These are phyloP conservation scores for Apiospora koreana DNA, from an alignment of 2,329 filamentous ascomycete species.

Conservation along the genomic window DNA sequence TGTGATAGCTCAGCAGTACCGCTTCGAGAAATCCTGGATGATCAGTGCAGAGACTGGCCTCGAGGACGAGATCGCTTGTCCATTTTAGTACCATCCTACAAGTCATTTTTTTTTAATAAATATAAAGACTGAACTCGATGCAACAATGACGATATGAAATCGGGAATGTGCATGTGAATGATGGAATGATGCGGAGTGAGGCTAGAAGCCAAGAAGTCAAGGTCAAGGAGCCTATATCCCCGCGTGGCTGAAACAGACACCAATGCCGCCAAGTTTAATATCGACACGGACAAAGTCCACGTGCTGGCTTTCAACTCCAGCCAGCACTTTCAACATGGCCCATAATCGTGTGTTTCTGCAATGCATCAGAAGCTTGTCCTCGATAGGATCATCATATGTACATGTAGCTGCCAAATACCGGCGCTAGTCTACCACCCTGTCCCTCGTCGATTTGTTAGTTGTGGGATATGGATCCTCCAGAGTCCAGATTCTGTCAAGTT, in stretches of 20 bases:
- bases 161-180: not conserved
- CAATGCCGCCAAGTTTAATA: not conserved
- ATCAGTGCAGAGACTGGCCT: conserved; percentile 26
- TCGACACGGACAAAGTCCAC: not conserved
- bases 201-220: not conserved
- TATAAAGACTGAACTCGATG: not conserved
- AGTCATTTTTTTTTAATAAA: too few relatives aligned
- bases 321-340: too few relatives aligned
- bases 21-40: conserved; percentile 44
- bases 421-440: not conserved
- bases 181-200: not conserved
- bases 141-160: not conserved
- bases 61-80: too few relatives aligned
- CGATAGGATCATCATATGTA: not conserved
- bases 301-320: too few relatives aligned
- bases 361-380: not conserved
- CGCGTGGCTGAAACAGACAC: not conserved
- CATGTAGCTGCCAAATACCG: not conserved
- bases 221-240: not conserved
- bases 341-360: not conserved
- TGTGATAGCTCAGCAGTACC: conserved; percentile 44
- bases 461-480: not conserved
- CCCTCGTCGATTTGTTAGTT: not conserved
- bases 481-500: not conserved
- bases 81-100: not conserved